A percentile compares a stretch with the other conserved stretches of the same genome.
Conservation (phyloP, 2,329 filamentous ascomycete genomes). For the Colletotrichum sidae region DNA sequence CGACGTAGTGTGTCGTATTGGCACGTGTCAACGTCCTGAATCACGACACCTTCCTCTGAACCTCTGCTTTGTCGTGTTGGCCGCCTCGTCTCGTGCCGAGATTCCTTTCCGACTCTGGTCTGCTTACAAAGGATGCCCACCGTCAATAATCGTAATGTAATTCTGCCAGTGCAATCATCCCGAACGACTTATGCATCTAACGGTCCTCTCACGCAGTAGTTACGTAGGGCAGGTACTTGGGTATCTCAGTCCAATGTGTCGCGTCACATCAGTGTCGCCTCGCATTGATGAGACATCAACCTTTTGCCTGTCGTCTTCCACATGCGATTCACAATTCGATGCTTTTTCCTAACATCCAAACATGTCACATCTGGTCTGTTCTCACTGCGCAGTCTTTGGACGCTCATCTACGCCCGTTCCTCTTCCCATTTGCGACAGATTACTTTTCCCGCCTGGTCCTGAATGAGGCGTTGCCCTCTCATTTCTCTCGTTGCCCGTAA, state of each 20-base stretch:
- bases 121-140: too few species aligned
- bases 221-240: too few species aligned
- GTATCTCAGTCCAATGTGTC: too few species aligned
- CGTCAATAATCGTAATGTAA: too few species aligned
- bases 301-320: slow-evolving; percentile 25
- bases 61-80: too few species aligned
- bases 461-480: slow-evolving; percentile 20
- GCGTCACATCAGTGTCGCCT: slow-evolving; percentile 16
- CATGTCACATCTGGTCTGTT: neutral
- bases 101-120: too few species aligned
- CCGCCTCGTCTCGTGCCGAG: too few species aligned
- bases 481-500: slow-evolving; percentile 5
- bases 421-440: neutral
- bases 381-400: neutral
- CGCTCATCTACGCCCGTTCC: neutral
- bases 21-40: slow-evolving; percentile 29
- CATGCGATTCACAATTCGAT: slow-evolving; percentile 12
- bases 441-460: slow-evolving; percentile 10
- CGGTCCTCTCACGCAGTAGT: too few species aligned
- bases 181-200: too few species aligned
- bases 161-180: too few species aligned
- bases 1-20: neutral
- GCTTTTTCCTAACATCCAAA: slow-evolving; percentile 16
- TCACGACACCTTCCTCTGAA: neutral
- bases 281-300: slow-evolving; percentile 21